Evolutionary conservation across 345 rosid genomes (phyloP).

Genomic region (Laguncularia racemosa): DNA sequence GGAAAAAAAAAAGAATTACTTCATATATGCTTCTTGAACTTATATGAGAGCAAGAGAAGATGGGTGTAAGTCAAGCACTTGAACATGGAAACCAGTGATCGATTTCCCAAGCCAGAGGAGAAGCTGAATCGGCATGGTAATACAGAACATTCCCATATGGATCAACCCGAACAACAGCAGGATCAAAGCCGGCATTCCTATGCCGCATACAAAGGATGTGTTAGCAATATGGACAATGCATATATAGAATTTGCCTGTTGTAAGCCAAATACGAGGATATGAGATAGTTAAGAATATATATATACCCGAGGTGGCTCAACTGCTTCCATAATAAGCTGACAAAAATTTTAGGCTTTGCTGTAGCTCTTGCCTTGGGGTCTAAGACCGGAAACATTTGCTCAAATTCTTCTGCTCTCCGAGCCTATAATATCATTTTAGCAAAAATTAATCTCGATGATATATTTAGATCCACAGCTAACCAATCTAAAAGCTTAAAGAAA

Average conservation of each 20-base stretch:
- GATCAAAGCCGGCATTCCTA: slow-evolving; percentile 98
- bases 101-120: slow-evolving; percentile 95
- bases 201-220: slow-evolving; percentile 7
- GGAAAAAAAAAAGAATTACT: neutral
- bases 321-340: slow-evolving; percentile 85
- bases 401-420: slow-evolving; percentile 35
- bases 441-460: neutral
- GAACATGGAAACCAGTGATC: slow-evolving; percentile 97
- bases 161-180: slow-evolving; percentile 74
- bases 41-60: slow-evolving; percentile 1
- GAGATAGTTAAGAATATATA: neutral
- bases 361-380: slow-evolving; percentile 65
- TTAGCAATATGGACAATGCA: neutral
- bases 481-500: too few relatives aligned
- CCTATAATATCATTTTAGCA: slow-evolving; percentile 23
- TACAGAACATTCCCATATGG: slow-evolving; percentile 84
- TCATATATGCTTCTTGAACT: neutral
- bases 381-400: slow-evolving; percentile 59
- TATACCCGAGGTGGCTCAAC: slow-evolving; percentile 80
- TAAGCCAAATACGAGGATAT: neutral
- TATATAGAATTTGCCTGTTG: too few relatives aligned
- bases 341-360: slow-evolving; percentile 60
- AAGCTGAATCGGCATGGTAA: slow-evolving; percentile 86
- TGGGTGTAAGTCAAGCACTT: slow-evolving; percentile 32
- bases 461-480: neutral